A percentile compares a stretch with the other conserved stretches of the same genome.
phyloP scores from a whole-genome alignment of 139 green algal genomes.

The Parachlorella kessleri region DNA sequence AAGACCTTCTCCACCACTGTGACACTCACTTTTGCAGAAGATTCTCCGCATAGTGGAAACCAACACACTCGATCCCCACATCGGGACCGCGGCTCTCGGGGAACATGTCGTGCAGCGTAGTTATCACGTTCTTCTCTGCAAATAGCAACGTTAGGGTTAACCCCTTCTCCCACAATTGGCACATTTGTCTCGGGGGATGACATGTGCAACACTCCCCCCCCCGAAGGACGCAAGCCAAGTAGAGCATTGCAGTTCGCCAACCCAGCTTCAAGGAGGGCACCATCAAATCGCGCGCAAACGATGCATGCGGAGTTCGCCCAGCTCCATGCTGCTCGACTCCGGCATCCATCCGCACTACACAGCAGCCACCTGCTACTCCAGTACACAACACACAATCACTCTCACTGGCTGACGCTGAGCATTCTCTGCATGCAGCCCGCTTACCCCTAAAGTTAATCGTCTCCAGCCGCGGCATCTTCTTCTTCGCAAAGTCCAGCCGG shows the following conservation, averaged over 20 bases:
- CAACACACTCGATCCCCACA: slow-evolving; percentile 65
- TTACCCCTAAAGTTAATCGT: slow-evolving; percentile 54
- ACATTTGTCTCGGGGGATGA: too few relatives aligned
- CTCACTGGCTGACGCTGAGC: background rate
- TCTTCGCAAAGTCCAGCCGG: slow-evolving; percentile 53
- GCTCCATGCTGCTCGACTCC: too few relatives aligned
- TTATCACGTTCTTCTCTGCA: slow-evolving; percentile 23
- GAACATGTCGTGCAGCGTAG: slow-evolving; percentile 33
- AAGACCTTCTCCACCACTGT: background rate
- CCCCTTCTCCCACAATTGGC: too few relatives aligned
- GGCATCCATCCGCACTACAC: too few relatives aligned
- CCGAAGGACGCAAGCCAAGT: too few relatives aligned
- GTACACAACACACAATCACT: background rate
- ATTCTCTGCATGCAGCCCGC: slow-evolving; percentile 20
- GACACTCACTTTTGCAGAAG: slow-evolving; percentile 40
- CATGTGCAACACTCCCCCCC: too few relatives aligned
- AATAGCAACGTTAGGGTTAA: too few relatives aligned
- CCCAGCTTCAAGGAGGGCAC: too few relatives aligned
- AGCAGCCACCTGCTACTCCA: too few relatives aligned
- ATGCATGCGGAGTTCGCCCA: too few relatives aligned
- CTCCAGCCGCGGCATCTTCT: slow-evolving; percentile 25
- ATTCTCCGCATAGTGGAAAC: slow-evolving; percentile 74
- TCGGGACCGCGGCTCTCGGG: slow-evolving; percentile 43
- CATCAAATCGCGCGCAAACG: too few relatives aligned
- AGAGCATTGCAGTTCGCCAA: too few relatives aligned